Conservation (phyloP, 768 basidiomycete species). For the Rhizopogon vesiculosus region DNA sequence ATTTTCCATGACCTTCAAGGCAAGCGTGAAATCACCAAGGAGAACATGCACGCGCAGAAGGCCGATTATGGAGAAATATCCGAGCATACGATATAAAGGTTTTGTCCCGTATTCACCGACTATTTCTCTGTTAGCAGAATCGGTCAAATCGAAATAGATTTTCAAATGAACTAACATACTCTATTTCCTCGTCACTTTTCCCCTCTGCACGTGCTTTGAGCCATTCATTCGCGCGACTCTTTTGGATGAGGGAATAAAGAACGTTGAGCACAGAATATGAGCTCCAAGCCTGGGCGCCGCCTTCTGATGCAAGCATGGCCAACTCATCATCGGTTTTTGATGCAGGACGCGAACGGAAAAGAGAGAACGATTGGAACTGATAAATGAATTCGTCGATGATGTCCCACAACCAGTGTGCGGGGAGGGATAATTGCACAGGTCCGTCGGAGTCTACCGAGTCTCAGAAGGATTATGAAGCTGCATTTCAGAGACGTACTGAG, state of each 20-base stretch:
- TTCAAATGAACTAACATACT: conserved; percentile 43
- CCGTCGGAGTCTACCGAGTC: conserved; percentile 75
- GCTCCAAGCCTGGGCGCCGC: conserved; percentile 85
- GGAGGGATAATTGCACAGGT: conserved; percentile 88
- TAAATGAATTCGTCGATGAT: conserved; percentile 98
- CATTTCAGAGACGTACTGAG: conserved; percentile 56
- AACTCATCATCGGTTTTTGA: conserved; percentile 90
- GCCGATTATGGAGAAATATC: conserved; percentile 95
- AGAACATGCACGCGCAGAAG: conserved; percentile 94
- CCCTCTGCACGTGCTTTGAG: conserved; percentile 78
- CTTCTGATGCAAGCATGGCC: conserved; percentile 71
- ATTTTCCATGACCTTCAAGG: conserved; percentile 90
- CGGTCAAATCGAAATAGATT: background rate
- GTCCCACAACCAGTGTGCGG: conserved; percentile 98
- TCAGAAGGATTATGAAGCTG: background rate
- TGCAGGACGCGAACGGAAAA: conserved; percentile 83
- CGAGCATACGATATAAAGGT: conserved; percentile 90
- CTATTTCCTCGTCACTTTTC: conserved; percentile 77
- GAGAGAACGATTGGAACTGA: conserved; percentile 95
- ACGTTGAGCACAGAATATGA: conserved; percentile 98
- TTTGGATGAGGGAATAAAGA: conserved; percentile 97
- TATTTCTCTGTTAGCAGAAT: conserved; percentile 52
- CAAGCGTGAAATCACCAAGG: conserved; percentile 93
- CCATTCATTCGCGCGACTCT: conserved; percentile 92
- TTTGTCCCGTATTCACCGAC: conserved; percentile 89